Base-by-base conservation (phyloP, 164 flowering plant species). In the Umbellularia californica region DNA sequence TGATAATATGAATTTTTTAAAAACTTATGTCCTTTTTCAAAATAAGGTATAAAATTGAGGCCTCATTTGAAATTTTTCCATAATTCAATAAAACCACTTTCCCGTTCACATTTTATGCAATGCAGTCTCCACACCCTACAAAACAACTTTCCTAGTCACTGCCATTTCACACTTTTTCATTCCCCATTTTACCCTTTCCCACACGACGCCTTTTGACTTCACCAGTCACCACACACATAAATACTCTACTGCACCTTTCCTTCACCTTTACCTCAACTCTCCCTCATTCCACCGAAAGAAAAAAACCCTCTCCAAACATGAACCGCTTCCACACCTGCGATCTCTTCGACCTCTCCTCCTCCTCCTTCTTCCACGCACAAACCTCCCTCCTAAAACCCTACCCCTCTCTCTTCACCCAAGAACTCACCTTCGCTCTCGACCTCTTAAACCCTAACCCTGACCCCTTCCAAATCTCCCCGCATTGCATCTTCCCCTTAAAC, bases 271-370 rank as follows among this genome's bases (percentile, higher is more conserved):
- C 13, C 22, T 35, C 71, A n/a, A 5, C 73, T 25, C 20, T 55
- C 11, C 14, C 20, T 24, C 28, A 6, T 19, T 70, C 28, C 64
- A 25, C 41, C 64, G 35, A 2, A 27, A 27, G 0, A 30, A 30
- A 30, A 24, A 64, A 22, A 1, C 69, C 75, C 47, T 72, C 51
- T 20, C 69, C 28, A 24, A 71, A 80, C 72, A 90, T 90, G 94
- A 85, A 88, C 71, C 62, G 83, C 12, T 77, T 80, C 84, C 72
- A 87, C 33, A 81, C 83, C 68, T 58, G 87, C 75, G 91, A 92
- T 30, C 71, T 87, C 75, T 19, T 84, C 65, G 89, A 90, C 25
- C 85, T 82, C 11, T 70, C 74, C 3, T 72, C 85, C 22, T 80
- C 85, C 22, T 80, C 86, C 82, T 72, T 81, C 74, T 71, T 77